Base-by-base conservation (phyloP, 2,329 filamentous ascomycete genomes). In the Lasiodiplodia sp. region DNA sequence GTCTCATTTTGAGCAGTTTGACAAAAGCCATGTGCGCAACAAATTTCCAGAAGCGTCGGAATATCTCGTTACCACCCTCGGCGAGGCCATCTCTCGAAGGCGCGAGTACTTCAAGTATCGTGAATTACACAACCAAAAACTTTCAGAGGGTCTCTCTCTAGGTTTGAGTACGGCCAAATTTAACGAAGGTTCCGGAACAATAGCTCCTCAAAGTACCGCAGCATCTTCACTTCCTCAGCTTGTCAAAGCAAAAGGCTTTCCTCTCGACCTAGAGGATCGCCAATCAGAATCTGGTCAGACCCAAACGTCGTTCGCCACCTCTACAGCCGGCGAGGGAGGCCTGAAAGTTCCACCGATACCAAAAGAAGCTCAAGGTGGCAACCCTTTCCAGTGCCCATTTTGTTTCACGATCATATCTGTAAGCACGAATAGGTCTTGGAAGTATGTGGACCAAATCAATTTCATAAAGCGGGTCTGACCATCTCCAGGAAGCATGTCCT, bases 31-130 rank as follows among this genome's bases (percentile, higher is more conserved):
- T 64, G 70, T 73, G 11, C 58, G 56, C 38, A 56, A 73, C 28
- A 78, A 77, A 57, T 78, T 74, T 60, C 72, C 72, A 4, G 51
- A 47, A 4, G 60, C 57, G 14, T 62, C 70, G 0, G 34, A 65
- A 1, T 72, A 69, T 53, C 62, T 78, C 11, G 25, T 53, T 1
- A 68, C 75, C 16, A 71, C 77, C 23, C 72, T 80, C 3, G 78
- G 76, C 16, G 72, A 73, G 56, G 75, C 75, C 0, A 78, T 78
- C 14, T 75, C 78, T 3, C 72, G 71, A 56, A 71, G 77, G 25
- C 71, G 77, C 10, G 75, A 78, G 60, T 76, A 78, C 51, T 70
- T 80, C 2, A 74, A 71, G 4, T 80, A 80, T 63, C 71, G 78
- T 4, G 71, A 78, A 55, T 68, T 71, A 16, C 79, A 80, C 66